phyloP scores from a whole-genome alignment of 176 grass and related monocot genomes.

The Aegilops sharonensis region DNA sequence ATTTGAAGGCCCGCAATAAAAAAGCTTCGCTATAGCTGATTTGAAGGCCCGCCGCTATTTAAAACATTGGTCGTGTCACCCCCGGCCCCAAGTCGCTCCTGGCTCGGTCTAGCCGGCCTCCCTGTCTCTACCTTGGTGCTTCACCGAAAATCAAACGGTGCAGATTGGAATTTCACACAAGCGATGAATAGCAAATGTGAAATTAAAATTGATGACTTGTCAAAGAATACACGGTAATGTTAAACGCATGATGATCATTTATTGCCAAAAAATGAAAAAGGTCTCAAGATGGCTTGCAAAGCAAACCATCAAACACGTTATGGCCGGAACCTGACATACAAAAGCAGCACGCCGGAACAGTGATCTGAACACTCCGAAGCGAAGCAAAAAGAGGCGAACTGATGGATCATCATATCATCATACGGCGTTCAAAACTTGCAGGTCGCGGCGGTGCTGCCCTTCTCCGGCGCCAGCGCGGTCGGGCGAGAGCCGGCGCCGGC shows the following conservation, averaged over 20 bases:
- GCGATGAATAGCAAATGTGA: no score
- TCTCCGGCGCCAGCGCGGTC: not conserved
- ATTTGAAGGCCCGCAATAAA: no score
- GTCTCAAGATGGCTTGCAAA: not conserved
- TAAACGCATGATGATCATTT: not conserved
- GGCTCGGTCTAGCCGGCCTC: no score
- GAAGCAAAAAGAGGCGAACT: not conserved
- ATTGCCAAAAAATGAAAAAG: not conserved
- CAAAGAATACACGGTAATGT: not conserved
- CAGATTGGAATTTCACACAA: no score
- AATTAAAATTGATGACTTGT: no score
- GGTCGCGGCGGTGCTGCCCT: not conserved
- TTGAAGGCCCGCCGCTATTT: no score
- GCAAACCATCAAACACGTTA: conserved; percentile 6
- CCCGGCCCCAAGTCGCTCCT: no score
- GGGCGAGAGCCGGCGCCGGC: conserved; percentile 38
- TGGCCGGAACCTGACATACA: not conserved
- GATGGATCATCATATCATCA: not conserved
- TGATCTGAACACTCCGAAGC: not conserved
- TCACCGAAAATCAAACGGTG: no score
- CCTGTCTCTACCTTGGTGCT: no score
- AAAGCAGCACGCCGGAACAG: not conserved
- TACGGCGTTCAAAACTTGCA: not conserved
- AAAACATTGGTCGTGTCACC: no score
- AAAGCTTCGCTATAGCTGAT: no score